Percentiles rank a stretch among this genome's conserved stretches.
Conservation (phyloP, 1,139 yeast species). For the Pichia terricola region DNA sequence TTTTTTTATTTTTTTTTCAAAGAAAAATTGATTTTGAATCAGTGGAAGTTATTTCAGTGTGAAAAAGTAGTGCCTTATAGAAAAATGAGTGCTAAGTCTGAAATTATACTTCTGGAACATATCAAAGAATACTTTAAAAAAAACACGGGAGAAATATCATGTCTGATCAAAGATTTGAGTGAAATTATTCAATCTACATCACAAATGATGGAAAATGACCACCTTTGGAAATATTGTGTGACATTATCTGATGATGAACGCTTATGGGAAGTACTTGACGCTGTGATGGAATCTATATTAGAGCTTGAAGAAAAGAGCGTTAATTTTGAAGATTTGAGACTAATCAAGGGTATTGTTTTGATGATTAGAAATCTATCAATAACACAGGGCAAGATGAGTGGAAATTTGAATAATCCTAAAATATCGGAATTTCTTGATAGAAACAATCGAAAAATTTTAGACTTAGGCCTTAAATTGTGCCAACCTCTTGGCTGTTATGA, state of each 20-base stretch:
- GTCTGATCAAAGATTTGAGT: not conserved
- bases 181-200: constrained; percentile 7
- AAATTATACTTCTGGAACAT: too few relatives aligned
- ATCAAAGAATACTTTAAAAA: too few relatives aligned
- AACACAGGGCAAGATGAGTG: not conserved
- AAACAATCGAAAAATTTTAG: not conserved
- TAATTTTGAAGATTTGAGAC: constrained; percentile 3
- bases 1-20: too few relatives aligned
- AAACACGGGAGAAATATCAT: too few relatives aligned
- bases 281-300: not conserved
- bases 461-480: not conserved
- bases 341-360: constrained; percentile 11
- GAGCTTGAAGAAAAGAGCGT: not conserved
- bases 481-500: not conserved
- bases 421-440: not conserved
- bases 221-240: constrained; percentile 6
- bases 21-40: too few relatives aligned
- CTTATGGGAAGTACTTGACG: constrained; percentile 1
- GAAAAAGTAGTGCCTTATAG: too few relatives aligned
- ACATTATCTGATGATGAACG: not conserved
- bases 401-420: not conserved
- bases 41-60: too few relatives aligned
- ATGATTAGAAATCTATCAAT: constrained; percentile 11
- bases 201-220: constrained; percentile 7
- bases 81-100: too few relatives aligned